phyloP scores from a whole-genome alignment of 805 yeast genomes.

The Grigorovia yakushimaensis region DNA sequence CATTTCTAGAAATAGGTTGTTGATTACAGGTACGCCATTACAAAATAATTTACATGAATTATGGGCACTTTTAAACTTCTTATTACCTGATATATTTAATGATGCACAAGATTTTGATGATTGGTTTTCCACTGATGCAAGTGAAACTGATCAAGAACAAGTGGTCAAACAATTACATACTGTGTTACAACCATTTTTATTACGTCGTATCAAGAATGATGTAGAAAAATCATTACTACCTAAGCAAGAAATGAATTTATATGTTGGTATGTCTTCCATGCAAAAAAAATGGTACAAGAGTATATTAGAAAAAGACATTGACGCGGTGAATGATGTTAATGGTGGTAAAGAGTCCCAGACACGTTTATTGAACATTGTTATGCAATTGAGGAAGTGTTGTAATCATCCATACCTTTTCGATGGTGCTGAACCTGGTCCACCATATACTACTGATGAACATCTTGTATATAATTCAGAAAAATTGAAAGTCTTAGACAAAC shows the following conservation, averaged over 20 bases:
- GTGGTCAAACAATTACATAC: conserved; percentile 64
- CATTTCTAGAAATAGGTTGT: conserved; percentile 56
- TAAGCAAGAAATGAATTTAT: conserved; percentile 62
- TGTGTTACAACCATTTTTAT: conserved; percentile 62
- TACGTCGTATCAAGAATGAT: conserved; percentile 69
- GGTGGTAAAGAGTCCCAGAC: conserved; percentile 72
- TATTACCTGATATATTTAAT: conserved; percentile 69
- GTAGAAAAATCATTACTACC: conserved; percentile 75
- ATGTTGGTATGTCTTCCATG: conserved; percentile 70
- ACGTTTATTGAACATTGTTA: conserved; percentile 64
- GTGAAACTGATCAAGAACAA: conserved; percentile 37
- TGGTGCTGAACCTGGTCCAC: conserved; percentile 88
- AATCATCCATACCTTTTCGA: conserved; percentile 79
- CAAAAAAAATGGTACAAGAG: conserved; percentile 71
- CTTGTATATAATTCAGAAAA: conserved; percentile 64
- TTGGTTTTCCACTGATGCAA: conserved; percentile 49
- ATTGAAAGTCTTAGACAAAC: conserved; percentile 58
- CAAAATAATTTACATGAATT: conserved; percentile 73
- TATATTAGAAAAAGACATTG: conserved; percentile 67
- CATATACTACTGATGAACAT: conserved; percentile 78
- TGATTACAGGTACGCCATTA: conserved; percentile 76
- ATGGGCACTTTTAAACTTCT: conserved; percentile 71
- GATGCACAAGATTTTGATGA: conserved; percentile 65
- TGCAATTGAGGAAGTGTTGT: conserved; percentile 80
- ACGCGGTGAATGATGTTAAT: conserved; percentile 75